Base-by-base conservation (phyloP, 2,329 filamentous ascomycete genomes). In the Exophiala sp. region DNA sequence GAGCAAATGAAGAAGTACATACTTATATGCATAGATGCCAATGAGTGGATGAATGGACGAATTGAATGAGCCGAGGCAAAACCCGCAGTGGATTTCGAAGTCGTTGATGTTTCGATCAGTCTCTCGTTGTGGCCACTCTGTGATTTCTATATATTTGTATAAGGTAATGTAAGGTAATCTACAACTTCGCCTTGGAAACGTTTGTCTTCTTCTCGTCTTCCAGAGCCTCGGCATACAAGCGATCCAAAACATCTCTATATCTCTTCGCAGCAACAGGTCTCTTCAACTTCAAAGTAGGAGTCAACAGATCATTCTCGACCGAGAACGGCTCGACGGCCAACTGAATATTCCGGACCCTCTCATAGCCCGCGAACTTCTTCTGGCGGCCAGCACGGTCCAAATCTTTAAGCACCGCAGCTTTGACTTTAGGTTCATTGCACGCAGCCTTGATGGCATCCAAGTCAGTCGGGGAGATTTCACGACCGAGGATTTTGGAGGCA, bases 301-400 rank as follows among this genome's bases (percentile, higher is more conserved):
- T 75, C 58, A 75, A 71, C 43, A 96, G 75, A 69, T 95, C 86
- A 65, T 98, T 98, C 43, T 95, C 90, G 58, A 97, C 82, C 1
- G 82, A 87, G 63, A 98, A 97, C 1, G 93, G 93, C 52, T 98
- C 93, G 11, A 96, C 61, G 62, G 85, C 83, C 59, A 98, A 70
- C 56, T 84, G 70, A 49, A 85, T 77, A 60, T 83, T 86, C 66
- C 78, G 80, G 40, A 97, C 83, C 57, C 81, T 81, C 76, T 98
- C 93, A 62, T 86, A 97, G 59, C 83, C 87, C 65, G 95, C 93
- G 68, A 98, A 90, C 72, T 93, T 95, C 68, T 86, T 81, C 71
- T 83, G 84, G 72, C 79, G 85, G 37, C 81, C 88, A 51, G 94
- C 85, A 47, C 76, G 78, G 52, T 93, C 86, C 27, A 98, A 73